Base-by-base conservation (phyloP, 305 asterid genomes). In the Salvia sclarea region DNA sequence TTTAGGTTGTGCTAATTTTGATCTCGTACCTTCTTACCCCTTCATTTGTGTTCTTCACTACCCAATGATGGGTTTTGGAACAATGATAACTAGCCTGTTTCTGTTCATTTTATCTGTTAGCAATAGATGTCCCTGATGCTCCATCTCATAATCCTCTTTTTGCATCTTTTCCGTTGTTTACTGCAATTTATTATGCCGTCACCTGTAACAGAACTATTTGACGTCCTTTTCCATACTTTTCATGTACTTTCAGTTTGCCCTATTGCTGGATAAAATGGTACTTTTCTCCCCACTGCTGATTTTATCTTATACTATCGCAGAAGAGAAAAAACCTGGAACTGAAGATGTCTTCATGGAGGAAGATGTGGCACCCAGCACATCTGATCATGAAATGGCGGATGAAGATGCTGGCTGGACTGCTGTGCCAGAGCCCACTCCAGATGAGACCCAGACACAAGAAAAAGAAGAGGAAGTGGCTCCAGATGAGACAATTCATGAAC, bases 291-390 rank as follows among this genome's bases (percentile, higher is more conserved):
- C 50, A 41, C 49, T 62, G 17, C 40, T 74, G 55, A 35, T 67
- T 56, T 71, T 60, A 35, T 40, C 50, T 8, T 53, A 17, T 71
- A 56, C 54, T 40, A 30, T 82, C 50, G 16, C 86, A 93, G 97
- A 91, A 59, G 85, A 81, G 65, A 86, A 83, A 57, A 84, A 80
- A 47, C 86, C 92, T 40, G 88, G 81, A 71, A 70, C 70, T 64
- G 91, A 91, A 81, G 98, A 91, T 81, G 97, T 87, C 52, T 90
- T 90, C 82, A 88, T 90, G 98, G 98, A 90, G 74, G 98, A 90
- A 77, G 97, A 90, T 61, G 75, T 62, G 67, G 79, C 64, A 20
- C 88, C 91, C 10, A 79, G 75, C 70, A 70, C 72, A 70, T 68
- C 87, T 77, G 90, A 80, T 76, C 83, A 75, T 52, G 91, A 81